These are phyloP conservation scores for Metschnikowia matae DNA, from an alignment of 805 yeast species.

Conservation along the genomic window DNA sequence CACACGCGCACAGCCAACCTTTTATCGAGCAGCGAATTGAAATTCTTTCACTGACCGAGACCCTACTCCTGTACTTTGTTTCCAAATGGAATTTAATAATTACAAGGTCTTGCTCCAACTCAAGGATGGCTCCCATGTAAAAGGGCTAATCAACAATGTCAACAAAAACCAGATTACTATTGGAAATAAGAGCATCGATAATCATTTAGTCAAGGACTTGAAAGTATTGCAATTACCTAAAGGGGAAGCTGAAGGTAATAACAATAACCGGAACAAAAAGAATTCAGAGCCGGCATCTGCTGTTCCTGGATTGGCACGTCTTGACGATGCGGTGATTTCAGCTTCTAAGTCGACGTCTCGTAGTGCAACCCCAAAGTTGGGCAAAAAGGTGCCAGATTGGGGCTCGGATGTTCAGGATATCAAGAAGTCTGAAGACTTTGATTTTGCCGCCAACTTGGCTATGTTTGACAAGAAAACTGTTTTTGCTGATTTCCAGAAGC, in stretches of 20 bases:
- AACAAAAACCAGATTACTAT: constrained; percentile 26
- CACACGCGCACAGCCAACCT: not conserved
- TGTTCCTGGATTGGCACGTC: not conserved
- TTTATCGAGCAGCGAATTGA: constrained; percentile 4
- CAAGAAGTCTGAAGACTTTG: constrained; percentile 62
- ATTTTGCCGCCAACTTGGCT: constrained; percentile 75
- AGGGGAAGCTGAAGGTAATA: constrained; percentile 19
- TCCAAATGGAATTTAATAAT: constrained; percentile 32
- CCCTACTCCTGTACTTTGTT: not conserved
- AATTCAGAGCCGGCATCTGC: not conserved
- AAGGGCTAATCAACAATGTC: constrained; percentile 34
- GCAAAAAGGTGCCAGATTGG: constrained; percentile 39
- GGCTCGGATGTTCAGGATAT: constrained; percentile 44
- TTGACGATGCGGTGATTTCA: constrained; percentile 29
- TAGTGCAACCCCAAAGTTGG: constrained; percentile 12
- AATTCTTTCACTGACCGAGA: constrained; percentile 1
- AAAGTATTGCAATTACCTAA: constrained; percentile 54
- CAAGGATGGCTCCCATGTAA: constrained; percentile 35
- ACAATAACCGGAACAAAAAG: constrained; percentile 14
- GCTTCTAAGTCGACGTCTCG: constrained; percentile 12
- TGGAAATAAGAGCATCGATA: constrained; percentile 24
- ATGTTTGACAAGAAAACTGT: constrained; percentile 79
- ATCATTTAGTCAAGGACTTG: constrained; percentile 47
- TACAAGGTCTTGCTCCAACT: constrained; percentile 37
- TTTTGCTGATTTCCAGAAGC: constrained; percentile 66